Percentiles rank a stretch among this genome's conserved stretches.
Conservation (phyloP, 805 yeast species). For the Myxozyma melibiosi region DNA sequence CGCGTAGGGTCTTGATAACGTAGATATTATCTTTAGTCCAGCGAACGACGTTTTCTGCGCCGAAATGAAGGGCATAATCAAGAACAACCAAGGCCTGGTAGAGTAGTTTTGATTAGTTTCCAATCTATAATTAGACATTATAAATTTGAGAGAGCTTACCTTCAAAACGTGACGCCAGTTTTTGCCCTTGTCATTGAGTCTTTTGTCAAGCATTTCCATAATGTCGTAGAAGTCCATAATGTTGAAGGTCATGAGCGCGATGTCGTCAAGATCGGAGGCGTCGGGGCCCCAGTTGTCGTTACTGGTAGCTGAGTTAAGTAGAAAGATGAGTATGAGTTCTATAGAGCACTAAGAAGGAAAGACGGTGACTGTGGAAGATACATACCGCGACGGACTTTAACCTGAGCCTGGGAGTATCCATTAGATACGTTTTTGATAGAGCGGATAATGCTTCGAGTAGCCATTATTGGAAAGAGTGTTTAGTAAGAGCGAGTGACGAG, state of each 20-base stretch:
- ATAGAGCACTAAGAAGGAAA: not conserved
- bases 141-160: constrained; percentile 17
- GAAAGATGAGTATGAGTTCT: not conserved
- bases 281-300: constrained; percentile 86
- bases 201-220: constrained; percentile 90
- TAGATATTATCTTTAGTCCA: constrained; percentile 91
- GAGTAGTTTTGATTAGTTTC: not conserved
- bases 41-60: constrained; percentile 82
- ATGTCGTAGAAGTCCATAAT: constrained; percentile 54
- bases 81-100: constrained; percentile 69
- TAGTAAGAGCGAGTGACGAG: too few species aligned
- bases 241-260: constrained; percentile 70
- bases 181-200: constrained; percentile 92
- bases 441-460: constrained; percentile 13
- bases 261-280: constrained; percentile 77
- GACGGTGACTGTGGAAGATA: not conserved
- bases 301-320: constrained; percentile 65
- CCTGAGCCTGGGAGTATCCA: constrained; percentile 87
- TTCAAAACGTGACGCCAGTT: constrained; percentile 97
- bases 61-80: constrained; percentile 81
- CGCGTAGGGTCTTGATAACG: constrained; percentile 84
- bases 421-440: constrained; percentile 72
- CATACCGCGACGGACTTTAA: constrained; percentile 70
- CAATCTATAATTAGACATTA: too few species aligned
- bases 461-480: too few species aligned